These are phyloP conservation scores for Sodiomyces alkalinus DNA, from an alignment of 2,329 filamentous ascomycete genomes.

Conservation along the genomic window DNA sequence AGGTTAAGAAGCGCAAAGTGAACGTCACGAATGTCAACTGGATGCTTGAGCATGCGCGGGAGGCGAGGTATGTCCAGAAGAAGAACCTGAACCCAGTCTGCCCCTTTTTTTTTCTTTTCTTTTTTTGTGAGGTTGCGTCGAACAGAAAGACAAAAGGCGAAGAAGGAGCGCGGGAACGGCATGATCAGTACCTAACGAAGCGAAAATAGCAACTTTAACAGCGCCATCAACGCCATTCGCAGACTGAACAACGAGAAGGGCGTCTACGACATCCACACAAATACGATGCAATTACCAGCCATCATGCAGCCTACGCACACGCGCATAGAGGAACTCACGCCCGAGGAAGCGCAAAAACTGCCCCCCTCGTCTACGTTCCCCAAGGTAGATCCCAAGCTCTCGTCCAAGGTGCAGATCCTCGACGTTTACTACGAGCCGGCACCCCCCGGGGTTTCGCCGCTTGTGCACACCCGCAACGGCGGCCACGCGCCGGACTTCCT, in stretches of 20 bases:
- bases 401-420: slow-evolving; percentile 41
- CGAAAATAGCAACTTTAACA: slow-evolving; percentile 88
- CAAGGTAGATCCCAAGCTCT: slow-evolving; percentile 29
- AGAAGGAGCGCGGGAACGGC: no score
- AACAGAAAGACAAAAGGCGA: slow-evolving; percentile 4
- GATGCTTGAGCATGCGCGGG: slow-evolving; percentile 88
- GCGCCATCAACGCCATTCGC: slow-evolving; percentile 52
- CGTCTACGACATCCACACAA: slow-evolving; percentile 89
- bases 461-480: slow-evolving; percentile 14
- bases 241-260: slow-evolving; percentile 50
- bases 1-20: slow-evolving; percentile 70
- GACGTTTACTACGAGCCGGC: slow-evolving; percentile 40
- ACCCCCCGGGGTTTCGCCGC: slow-evolving; percentile 26
- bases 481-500: slow-evolving; percentile 26
- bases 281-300: slow-evolving; percentile 73
- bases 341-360: slow-evolving; percentile 9
- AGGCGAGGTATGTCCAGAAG: slow-evolving; percentile 63
- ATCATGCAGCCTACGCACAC: slow-evolving; percentile 83
- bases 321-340: slow-evolving; percentile 57
- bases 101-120: neutral
- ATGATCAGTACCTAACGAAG: no score
- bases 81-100: slow-evolving; percentile 6
- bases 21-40: slow-evolving; percentile 89
- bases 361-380: slow-evolving; percentile 24
- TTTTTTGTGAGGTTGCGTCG: neutral